Evolutionary conservation across 2,329 filamentous ascomycete genomes (phyloP), one percentile per base, ranked within the genome.

Genomic region (Orbilia quercus): DNA sequence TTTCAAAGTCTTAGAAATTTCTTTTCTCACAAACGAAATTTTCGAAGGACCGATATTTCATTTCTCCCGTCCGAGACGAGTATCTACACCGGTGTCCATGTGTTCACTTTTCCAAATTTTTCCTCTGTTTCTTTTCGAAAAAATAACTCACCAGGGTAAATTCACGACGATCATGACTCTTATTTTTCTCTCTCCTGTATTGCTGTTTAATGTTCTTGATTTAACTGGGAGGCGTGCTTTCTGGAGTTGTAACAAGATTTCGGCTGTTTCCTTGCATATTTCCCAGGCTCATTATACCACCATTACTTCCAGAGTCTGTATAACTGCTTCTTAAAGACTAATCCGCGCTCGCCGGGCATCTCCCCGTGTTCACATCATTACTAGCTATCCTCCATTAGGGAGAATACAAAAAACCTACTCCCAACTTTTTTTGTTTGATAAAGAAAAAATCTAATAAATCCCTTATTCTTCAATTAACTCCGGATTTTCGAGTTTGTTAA

Each of bases 91-190:
- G 45, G 22, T 51, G 45, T 55, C 44, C 67, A 44, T 51, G 45
- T 50, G 51, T 55, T 53, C 67, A 45, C 45, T 47, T 72, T 44
- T 25, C 54, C 50, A 40, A 51, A 63, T 22, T 50, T 22, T 57
- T 54, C 16, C 23, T 50, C 40, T 50, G n/a, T 57, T 28, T 28
- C 38, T 64, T 58, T 28, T 42, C 44, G 18, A 42, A 64, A 72
- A 72, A 72, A 72, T 72, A 72, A 58, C 67, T 64, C 67, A 72
- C 67, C 58, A 64, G 67, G 67, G 51, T 71, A 59, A 72, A 72
- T 59, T 72, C 67, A 72, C 67, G 67, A 72, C 53, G 51, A 72
- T 65, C 67, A 72, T 72, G 67, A 72, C 59, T 58, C 50, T 72
- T 64, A 20, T 40, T 59, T 28, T 44, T 57, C 53, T 28, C 58